Conservation (phyloP, 2,329 filamentous ascomycete species). For the Delphinella strobiligena region DNA sequence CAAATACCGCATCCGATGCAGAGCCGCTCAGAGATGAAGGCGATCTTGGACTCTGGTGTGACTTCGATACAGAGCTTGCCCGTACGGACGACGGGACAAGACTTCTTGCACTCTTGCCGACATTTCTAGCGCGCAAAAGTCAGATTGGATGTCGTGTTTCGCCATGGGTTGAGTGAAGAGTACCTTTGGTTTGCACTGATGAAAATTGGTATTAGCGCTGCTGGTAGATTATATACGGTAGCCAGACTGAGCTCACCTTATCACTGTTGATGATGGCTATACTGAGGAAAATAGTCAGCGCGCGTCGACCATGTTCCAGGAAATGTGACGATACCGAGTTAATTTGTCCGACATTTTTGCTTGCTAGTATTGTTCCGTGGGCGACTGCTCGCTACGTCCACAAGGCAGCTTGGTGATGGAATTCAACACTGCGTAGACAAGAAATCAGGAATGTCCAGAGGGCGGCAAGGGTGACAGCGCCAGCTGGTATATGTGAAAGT, state of each 20-base stretch:
- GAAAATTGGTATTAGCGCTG: not conserved
- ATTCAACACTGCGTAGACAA: not conserved
- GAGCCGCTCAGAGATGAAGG: conserved; percentile 92
- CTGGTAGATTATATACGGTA: conserved; percentile 1
- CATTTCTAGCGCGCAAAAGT: conserved; percentile 58
- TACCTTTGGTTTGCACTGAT: conserved; percentile 80
- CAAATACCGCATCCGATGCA: conserved; percentile 99
- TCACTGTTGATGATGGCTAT: conserved; percentile 98
- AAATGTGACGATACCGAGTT: conserved; percentile 57
- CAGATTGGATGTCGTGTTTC: conserved; percentile 9
- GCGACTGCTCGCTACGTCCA: not conserved
- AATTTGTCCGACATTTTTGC: conserved; percentile 79
- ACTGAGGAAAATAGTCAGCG: conserved; percentile 38
- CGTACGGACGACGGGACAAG: conserved; percentile 90
- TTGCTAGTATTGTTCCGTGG: conserved; percentile 1
- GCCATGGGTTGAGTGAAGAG: not conserved
- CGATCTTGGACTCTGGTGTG: conserved; percentile 73
- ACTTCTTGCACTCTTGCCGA: conserved; percentile 97
- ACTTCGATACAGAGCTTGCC: conserved; percentile 98
- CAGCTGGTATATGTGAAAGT: too few species aligned
- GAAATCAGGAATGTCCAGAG: not conserved
- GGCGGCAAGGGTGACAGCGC: too few species aligned
- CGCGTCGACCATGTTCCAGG: not conserved
- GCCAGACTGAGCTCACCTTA: conserved; percentile 52
- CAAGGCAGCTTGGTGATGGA: not conserved